Evolutionary conservation across 1,284 basidiomycete species (phyloP).

Genomic region (Pyrrhoderma noxium): DNA sequence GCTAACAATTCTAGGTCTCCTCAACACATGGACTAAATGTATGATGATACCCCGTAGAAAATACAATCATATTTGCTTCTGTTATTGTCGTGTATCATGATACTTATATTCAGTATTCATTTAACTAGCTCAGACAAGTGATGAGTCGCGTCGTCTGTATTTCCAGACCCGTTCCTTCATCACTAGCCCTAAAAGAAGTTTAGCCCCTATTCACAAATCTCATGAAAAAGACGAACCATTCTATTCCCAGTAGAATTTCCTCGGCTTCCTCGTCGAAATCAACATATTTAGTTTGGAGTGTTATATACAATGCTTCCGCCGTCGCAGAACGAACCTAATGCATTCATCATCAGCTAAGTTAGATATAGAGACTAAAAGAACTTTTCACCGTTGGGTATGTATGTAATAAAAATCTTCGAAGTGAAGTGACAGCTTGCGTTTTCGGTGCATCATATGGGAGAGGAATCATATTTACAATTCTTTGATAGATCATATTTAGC

Average conservation of each 20-base stretch:
- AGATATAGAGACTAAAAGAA: constrained; percentile 13
- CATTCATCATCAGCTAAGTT: constrained; percentile 8
- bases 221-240: constrained; percentile 49
- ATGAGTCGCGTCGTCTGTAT: too few relatives aligned
- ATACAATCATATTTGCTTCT: too few relatives aligned
- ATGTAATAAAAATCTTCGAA: constrained; percentile 65
- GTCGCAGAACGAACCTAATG: constrained; percentile 67
- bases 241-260: constrained; percentile 72
- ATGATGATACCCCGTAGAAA: too few relatives aligned
- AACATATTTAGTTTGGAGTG: constrained; percentile 61
- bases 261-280: constrained; percentile 64
- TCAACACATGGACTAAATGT: too few relatives aligned
- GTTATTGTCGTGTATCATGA: too few relatives aligned
- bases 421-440: constrained; percentile 36
- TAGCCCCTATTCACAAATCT: not conserved
- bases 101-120: too few relatives aligned
- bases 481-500: constrained; percentile 26
- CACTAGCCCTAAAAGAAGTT: too few relatives aligned
- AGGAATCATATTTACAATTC: constrained; percentile 56
- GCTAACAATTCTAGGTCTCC: too few relatives aligned
- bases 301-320: constrained; percentile 75
- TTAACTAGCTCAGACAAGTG: too few relatives aligned
- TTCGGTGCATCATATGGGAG: constrained; percentile 37
- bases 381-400: constrained; percentile 67
- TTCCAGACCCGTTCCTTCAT: too few relatives aligned